A percentile compares a stretch with the other conserved stretches of the same genome.
Conservation (phyloP, 2,329 filamentous ascomycete species). For the Diaporthe sp. region DNA sequence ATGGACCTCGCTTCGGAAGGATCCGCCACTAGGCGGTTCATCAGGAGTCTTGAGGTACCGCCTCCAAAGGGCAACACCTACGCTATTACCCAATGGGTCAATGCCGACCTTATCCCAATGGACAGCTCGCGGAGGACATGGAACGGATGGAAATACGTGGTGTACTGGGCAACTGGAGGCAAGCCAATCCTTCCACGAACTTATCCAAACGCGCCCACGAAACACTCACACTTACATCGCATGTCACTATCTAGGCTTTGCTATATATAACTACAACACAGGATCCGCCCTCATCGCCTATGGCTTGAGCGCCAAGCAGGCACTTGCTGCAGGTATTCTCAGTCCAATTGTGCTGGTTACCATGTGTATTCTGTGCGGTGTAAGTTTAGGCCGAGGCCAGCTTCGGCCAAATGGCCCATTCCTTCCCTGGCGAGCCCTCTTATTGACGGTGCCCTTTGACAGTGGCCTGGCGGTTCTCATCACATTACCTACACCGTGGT, state of each 20-base stretch:
- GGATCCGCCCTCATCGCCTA: slow-evolving; percentile 33
- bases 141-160: slow-evolving; percentile 34
- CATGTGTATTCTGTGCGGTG: slow-evolving; percentile 33
- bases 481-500: slow-evolving; percentile 33
- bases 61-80: slow-evolving; percentile 20
- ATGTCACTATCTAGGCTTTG: slow-evolving; percentile 20
- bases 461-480: slow-evolving; percentile 33
- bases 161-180: slow-evolving; percentile 34
- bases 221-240: background rate
- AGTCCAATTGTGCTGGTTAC: slow-evolving; percentile 25
- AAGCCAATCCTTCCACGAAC: background rate
- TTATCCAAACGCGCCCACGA: background rate
- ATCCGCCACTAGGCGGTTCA: slow-evolving; percentile 22
- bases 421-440: background rate
- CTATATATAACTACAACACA: slow-evolving; percentile 35
- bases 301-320: slow-evolving; percentile 32
- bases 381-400: background rate
- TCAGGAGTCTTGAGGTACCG: slow-evolving; percentile 24
- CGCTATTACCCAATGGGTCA: slow-evolving; percentile 29
- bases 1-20: slow-evolving; percentile 24
- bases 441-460: background rate
- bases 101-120: slow-evolving; percentile 33
- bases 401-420: background rate
- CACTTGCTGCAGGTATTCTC: slow-evolving; percentile 29
- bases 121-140: slow-evolving; percentile 30